Conservation (phyloP, 2,329 filamentous ascomycete genomes). For the Xenosphaeropsis pyriputrescens region DNA sequence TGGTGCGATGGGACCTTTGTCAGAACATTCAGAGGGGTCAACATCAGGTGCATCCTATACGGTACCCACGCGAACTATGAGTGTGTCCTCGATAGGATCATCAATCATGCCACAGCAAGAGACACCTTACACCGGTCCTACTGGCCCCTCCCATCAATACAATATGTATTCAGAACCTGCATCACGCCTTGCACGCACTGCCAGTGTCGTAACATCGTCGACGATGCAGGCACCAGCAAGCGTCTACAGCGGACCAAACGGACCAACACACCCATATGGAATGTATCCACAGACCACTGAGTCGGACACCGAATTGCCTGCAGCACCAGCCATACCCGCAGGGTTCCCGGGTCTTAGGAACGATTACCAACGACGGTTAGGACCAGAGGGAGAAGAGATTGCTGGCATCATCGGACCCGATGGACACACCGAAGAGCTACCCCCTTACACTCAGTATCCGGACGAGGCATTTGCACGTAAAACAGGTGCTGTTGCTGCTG, state of each 20-base stretch:
- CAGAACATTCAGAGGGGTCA: background rate
- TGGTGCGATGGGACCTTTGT: slow-evolving; percentile 22
- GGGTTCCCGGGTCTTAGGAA: slow-evolving; percentile 56
- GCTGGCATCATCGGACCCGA: slow-evolving; percentile 78
- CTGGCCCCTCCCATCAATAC: slow-evolving; percentile 71
- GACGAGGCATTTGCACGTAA: slow-evolving; percentile 53
- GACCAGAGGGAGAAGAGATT: slow-evolving; percentile 72
- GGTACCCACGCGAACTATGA: background rate
- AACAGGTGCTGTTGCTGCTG: slow-evolving; percentile 18
- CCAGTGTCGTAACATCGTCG: slow-evolving; percentile 58
- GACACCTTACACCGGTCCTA: slow-evolving; percentile 42
- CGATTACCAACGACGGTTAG: slow-evolving; percentile 57
- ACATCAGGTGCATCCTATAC: background rate
- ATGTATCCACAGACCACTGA: slow-evolving; percentile 73
- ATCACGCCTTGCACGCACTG: slow-evolving; percentile 33
- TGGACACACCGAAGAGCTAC: slow-evolving; percentile 80
- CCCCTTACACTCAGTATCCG: slow-evolving; percentile 82
- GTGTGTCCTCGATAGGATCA: background rate
- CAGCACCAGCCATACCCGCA: slow-evolving; percentile 38
- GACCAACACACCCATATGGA: slow-evolving; percentile 71
- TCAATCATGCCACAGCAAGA: slow-evolving; percentile 19
- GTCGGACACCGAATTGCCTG: slow-evolving; percentile 19
- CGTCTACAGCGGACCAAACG: slow-evolving; percentile 43
- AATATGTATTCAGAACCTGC: slow-evolving; percentile 66
- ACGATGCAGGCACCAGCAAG: slow-evolving; percentile 43